phyloP scores from a whole-genome alignment of 306 rosid species.

The Sicyos baderoa region DNA sequence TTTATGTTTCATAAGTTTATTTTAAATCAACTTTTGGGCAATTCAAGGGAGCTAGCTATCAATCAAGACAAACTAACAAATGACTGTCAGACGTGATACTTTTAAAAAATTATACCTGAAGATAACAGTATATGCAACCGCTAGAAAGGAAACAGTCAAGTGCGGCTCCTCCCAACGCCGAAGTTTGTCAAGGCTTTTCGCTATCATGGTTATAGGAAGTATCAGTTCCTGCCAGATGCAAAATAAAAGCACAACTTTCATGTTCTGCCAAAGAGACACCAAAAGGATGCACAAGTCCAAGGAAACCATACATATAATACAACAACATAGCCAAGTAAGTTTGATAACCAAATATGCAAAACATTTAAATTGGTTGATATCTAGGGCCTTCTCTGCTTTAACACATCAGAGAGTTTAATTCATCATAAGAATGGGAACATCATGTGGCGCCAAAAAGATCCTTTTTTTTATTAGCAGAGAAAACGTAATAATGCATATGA shows the following conservation, averaged over 20 bases:
- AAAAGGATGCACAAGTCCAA: not conserved
- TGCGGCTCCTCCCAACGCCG: conserved; percentile 89
- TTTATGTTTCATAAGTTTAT: too few relatives aligned
- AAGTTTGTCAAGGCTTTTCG: conserved; percentile 56
- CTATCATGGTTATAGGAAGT: conserved; percentile 50
- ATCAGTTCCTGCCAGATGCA: conserved; percentile 66
- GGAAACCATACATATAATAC: conserved; percentile 3
- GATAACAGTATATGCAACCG: conserved; percentile 46
- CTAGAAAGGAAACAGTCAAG: conserved; percentile 71
- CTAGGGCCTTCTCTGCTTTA: not conserved
- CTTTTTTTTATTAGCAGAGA: not conserved
- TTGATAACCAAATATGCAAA: not conserved
- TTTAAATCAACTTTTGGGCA: not conserved
- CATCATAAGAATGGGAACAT: not conserved
- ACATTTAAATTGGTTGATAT: not conserved
- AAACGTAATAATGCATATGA: not conserved
- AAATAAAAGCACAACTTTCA: conserved; percentile 5
- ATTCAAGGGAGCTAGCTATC: conserved; percentile 11
- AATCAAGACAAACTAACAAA: not conserved
- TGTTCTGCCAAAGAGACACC: not conserved
- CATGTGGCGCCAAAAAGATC: not conserved
- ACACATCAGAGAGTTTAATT: not conserved
- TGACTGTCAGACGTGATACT: not conserved
- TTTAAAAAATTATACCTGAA: conserved; percentile 50
- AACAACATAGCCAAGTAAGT: not conserved